Evolutionary conservation across 805 yeast species (phyloP).

Genomic region (Ogataea ramenticola): DNA sequence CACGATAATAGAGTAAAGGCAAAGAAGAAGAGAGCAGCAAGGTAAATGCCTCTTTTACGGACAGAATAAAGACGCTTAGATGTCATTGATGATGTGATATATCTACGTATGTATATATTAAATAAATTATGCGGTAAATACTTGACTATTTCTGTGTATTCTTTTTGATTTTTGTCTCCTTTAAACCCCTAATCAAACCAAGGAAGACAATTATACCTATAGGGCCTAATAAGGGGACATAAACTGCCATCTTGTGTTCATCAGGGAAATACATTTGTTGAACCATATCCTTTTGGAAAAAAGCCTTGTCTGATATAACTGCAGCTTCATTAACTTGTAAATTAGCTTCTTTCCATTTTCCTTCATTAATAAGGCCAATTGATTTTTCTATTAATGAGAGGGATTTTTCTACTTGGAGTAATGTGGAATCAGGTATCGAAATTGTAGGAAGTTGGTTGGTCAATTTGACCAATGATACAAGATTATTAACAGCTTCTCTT

Average conservation of each 20-base stretch:
- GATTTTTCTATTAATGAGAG: slow-evolving; percentile 35
- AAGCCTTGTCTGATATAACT: slow-evolving; percentile 61
- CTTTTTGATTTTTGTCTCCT: slow-evolving; percentile 20
- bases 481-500: slow-evolving; percentile 55
- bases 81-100: too few species aligned
- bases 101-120: too few species aligned
- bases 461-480: slow-evolving; percentile 64
- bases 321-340: slow-evolving; percentile 44
- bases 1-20: slow-evolving; percentile 55
- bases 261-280: slow-evolving; percentile 93
- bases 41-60: too few species aligned
- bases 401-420: slow-evolving; percentile 46
- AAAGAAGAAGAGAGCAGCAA: slow-evolving; percentile 33
- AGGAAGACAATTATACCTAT: slow-evolving; percentile 54
- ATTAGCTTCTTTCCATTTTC: slow-evolving; percentile 33
- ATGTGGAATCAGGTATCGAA: slow-evolving; percentile 73
- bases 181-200: slow-evolving; percentile 40
- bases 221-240: slow-evolving; percentile 87
- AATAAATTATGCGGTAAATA: too few species aligned
- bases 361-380: slow-evolving; percentile 21
- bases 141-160: too few species aligned
- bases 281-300: slow-evolving; percentile 91
- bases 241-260: slow-evolving; percentile 92
- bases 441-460: slow-evolving; percentile 66
- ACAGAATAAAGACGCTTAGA: too few species aligned